These are phyloP conservation scores for Phytophthora fragariae DNA, from an alignment of 352 stramenopile species.

Conservation along the genomic window DNA sequence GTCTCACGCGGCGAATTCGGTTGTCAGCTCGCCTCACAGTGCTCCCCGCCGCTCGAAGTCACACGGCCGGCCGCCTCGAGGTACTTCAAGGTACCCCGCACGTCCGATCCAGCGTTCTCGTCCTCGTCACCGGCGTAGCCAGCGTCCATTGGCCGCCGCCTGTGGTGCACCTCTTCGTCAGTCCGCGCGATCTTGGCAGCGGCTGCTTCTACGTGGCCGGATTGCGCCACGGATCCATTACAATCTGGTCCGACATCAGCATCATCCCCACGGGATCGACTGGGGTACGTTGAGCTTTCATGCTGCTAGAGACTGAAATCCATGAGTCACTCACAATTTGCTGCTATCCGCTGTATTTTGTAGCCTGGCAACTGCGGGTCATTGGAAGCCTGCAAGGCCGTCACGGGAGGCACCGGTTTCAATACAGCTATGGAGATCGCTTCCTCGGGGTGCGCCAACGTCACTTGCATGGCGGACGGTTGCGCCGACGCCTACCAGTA, in stretches of 20 bases:
- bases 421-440: constrained; percentile 65
- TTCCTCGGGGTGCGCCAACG: constrained; percentile 46
- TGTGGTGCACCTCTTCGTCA: too few species aligned
- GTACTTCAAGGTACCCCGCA: too few species aligned
- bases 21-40: too few species aligned
- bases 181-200: too few species aligned
- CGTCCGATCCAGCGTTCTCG: too few species aligned
- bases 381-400: constrained; percentile 47
- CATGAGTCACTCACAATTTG: background rate
- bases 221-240: too few species aligned
- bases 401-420: constrained; percentile 58
- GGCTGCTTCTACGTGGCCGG: too few species aligned
- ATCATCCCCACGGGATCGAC: constrained; percentile 51
- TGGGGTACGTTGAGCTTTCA: constrained; percentile 27
- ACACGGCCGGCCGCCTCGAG: too few species aligned
- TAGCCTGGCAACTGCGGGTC: constrained; percentile 47
- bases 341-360: background rate
- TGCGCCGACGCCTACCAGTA: constrained; percentile 68
- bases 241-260: constrained; percentile 72
- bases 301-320: background rate
- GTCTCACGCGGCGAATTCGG: too few species aligned
- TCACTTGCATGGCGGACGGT: constrained; percentile 51
- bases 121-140: too few species aligned
- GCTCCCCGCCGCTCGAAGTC: too few species aligned
- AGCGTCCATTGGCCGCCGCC: too few species aligned